Percentiles rank a stretch among this genome's conserved stretches.
Evolutionary conservation across 805 yeast species (phyloP).

Genomic region (Hanseniaspora nectarophila): DNA sequence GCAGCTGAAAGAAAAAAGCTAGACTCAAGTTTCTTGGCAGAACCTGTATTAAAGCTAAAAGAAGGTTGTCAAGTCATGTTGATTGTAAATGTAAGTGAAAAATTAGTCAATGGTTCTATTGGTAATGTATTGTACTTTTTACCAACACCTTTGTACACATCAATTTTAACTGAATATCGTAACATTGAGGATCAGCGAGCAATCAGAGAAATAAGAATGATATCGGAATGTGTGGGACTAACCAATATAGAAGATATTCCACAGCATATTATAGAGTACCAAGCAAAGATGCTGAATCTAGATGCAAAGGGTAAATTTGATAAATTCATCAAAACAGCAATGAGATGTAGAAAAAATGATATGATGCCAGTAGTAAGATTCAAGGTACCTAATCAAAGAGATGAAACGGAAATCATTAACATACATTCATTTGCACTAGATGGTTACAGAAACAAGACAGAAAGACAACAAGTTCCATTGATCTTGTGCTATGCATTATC

Average conservation of each 20-base stretch:
- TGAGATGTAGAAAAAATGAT: not conserved
- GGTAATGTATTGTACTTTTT: constrained; percentile 51
- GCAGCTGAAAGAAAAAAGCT: constrained; percentile 28
- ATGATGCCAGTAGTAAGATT: constrained; percentile 29
- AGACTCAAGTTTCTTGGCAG: constrained; percentile 59
- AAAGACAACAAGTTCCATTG: constrained; percentile 54
- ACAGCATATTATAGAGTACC: constrained; percentile 22
- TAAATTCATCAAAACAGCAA: constrained; percentile 2
- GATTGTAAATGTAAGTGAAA: constrained; percentile 64
- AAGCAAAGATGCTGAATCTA: constrained; percentile 14
- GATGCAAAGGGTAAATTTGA: constrained; percentile 13
- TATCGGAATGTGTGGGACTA: constrained; percentile 26
- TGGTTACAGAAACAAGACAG: constrained; percentile 8
- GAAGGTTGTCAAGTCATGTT: constrained; percentile 91
- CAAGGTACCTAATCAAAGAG: constrained; percentile 23
- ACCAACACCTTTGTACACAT: constrained; percentile 22
- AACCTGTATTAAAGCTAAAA: constrained; percentile 49
- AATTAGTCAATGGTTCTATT: constrained; percentile 79
- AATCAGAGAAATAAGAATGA: constrained; percentile 26
- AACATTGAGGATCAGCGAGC: constrained; percentile 22
- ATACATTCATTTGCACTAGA: constrained; percentile 33
- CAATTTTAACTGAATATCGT: constrained; percentile 22
- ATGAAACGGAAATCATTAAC: constrained; percentile 28
- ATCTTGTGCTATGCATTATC: constrained; percentile 73
- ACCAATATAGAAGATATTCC: constrained; percentile 19